Evolutionary conservation across 2,329 filamentous ascomycete species (phyloP), one percentile per base, ranked within the genome.

Genomic region (Pyrenophora teres): DNA sequence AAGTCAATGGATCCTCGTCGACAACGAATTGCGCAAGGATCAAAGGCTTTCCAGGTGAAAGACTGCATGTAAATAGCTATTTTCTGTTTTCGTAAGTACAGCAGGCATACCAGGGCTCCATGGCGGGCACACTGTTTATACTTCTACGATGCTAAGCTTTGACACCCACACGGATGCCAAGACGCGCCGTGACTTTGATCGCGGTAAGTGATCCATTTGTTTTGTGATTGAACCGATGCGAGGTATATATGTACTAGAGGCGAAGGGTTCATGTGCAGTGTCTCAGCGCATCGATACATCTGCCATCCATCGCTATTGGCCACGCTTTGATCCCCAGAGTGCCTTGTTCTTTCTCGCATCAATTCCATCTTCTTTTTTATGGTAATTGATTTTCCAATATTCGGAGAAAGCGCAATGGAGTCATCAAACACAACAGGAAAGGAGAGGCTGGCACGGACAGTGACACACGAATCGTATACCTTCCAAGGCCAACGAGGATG

Each of bases 401-500:
- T 19, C 13, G 8, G 21, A n/a, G 1, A 23, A 33, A 6, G 15
- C 18, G 33, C 25, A 21, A 52, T 53, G 50, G 50, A 53, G 31
- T 45, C 50, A 7, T 33, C 40, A 30, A 31, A 43, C 19, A 25
- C 36, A 9, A 37, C 40, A 25, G 37, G 25, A 19, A 32, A 21
- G 12, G 45, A 46, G 4, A 39, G 30, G 35, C 21, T 63, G 8
- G 54, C 54, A 30, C 64, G 52, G 39, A 51, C 53, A 16, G 52
- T 69, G 19, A 68, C 63, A 3, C 60, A 46, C 8, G 62, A 65
- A 56, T 63, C 65, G 2, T 68, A 71, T 44, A 68, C 60, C 6
- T 77, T 74, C 44, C 71, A 77, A 23, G 60, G 65, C 13, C 60
- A 68, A 41, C 62, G 50, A 46, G 74, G 77, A 56, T 78, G 77